phyloP scores from a whole-genome alignment of 2,329 filamentous ascomycete species.

The Verticillium tricorpus region DNA sequence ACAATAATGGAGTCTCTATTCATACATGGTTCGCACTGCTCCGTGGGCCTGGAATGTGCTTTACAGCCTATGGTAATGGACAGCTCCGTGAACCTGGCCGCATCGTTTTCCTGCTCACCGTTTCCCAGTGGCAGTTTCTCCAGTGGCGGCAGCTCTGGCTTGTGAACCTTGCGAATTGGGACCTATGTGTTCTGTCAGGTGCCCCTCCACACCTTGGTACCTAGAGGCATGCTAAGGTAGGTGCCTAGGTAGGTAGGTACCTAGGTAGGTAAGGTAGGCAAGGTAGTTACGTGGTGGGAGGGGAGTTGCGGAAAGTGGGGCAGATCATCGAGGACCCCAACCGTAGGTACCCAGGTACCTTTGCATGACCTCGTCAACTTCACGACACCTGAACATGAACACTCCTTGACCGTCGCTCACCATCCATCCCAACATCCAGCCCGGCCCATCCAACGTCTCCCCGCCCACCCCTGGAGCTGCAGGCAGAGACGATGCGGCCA shows the following conservation, averaged over 20 bases:
- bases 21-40: background rate
- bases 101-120: no score
- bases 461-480: background rate
- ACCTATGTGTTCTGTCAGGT: background rate
- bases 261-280: no score
- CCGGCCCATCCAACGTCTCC: background rate
- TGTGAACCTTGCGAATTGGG: no score
- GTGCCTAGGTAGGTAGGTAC: no score
- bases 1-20: background rate
- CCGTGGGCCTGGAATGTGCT: background rate
- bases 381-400: background rate
- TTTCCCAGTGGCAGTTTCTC: no score
- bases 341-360: no score
- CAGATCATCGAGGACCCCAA: background rate
- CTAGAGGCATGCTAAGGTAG: no score
- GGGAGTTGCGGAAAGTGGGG: background rate
- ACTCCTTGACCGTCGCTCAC: background rate
- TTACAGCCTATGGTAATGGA: no score
- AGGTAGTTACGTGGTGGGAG: no score
- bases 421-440: background rate
- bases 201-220: no score
- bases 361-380: background rate
- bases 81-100: background rate
- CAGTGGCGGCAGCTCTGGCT: no score
- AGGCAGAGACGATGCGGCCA: constrained; percentile 10